Evolutionary conservation across 192 early-diverging fungal species (phyloP), one percentile per base, ranked within the genome.

Genomic region (Phycomyces blakesleeanus): DNA sequence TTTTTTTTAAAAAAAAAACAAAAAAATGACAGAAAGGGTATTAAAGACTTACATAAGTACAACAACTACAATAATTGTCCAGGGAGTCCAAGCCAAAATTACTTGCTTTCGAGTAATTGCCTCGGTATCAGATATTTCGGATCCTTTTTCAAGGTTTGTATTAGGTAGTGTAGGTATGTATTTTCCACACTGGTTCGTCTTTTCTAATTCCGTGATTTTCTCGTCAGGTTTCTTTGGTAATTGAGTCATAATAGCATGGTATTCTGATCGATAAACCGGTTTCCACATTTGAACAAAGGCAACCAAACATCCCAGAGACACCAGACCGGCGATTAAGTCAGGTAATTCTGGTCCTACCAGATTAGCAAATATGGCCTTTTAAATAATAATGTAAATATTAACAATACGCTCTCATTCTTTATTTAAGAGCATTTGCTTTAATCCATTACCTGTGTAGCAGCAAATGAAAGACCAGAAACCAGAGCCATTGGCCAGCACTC

Each of bases 271-370:
- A 29, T 75, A 68, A 14, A 51, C 52, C 1, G 73, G 73, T 26
- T 69, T 75, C 73, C 73, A 75, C 8, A 66, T 67, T 22, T 70
- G 73, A 6, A 75, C 73, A 63, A 75, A 66, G 5, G 34, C 37
- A 14, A 75, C 39, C 11, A 61, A 44, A 15, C 58, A 53, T 15
- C 69, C 18, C 5, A 75, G 40, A 7, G 68, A 75, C 3, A 55
- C 64, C 22, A 75, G 52, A 49, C 67, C 73, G 38, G 73, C 73
- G 42, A 75, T 63, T 12, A 75, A 54, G 49, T 75, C 73, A 18
- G 73, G 73, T 18, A 75, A 51, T 66, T 75, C 73, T 40, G 73
- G 73, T 2, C 73, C 73, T 24, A 75, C 73, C 5, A 75, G 54
- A 34, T 75, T 75, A n/a, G 73, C 16, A 51, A 72, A 72, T n/a